Evolutionary conservation across 768 basidiomycete species (phyloP).

Genomic region (Boletus eberwhitei): DNA sequence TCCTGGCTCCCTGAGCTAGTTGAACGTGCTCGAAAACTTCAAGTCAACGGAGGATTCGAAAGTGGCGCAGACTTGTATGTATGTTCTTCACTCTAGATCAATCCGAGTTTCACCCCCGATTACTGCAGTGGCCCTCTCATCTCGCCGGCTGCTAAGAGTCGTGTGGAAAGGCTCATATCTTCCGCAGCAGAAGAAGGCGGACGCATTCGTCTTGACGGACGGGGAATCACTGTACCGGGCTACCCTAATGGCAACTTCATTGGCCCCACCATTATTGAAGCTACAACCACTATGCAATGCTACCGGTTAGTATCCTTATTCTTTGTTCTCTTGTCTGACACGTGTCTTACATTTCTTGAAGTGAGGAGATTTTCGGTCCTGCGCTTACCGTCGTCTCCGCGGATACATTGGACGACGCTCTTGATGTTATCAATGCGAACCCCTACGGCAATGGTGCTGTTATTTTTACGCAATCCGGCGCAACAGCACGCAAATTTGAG

Average conservation of each 20-base stretch:
- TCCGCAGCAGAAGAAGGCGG: slow-evolving; percentile 81
- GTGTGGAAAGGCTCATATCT: slow-evolving; percentile 71
- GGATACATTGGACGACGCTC: slow-evolving; percentile 85
- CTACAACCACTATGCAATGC: slow-evolving; percentile 76
- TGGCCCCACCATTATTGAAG: slow-evolving; percentile 88
- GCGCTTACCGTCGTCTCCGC: slow-evolving; percentile 75
- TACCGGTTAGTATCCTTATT: slow-evolving; percentile 66
- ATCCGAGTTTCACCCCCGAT: not conserved
- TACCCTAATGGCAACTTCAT: slow-evolving; percentile 93
- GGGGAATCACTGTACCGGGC: slow-evolving; percentile 58
- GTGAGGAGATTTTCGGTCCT: slow-evolving; percentile 95
- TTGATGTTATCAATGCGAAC: slow-evolving; percentile 87
- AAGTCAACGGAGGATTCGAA: slow-evolving; percentile 91
- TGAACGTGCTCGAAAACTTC: slow-evolving; percentile 74
- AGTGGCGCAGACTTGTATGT: slow-evolving; percentile 73
- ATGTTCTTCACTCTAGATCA: not conserved
- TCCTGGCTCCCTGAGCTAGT: slow-evolving; percentile 86
- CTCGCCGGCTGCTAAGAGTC: slow-evolving; percentile 75
- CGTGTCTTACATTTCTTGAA: slow-evolving; percentile 28
- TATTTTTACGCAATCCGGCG: slow-evolving; percentile 95
- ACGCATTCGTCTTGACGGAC: slow-evolving; percentile 82
- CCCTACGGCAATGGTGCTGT: slow-evolving; percentile 92
- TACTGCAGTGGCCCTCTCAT: slow-evolving; percentile 66
- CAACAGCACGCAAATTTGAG: slow-evolving; percentile 93
- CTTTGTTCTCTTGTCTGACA: not conserved